phyloP scores from a whole-genome alignment of 139 green algal genomes.

The Chloropicon primus region DNA sequence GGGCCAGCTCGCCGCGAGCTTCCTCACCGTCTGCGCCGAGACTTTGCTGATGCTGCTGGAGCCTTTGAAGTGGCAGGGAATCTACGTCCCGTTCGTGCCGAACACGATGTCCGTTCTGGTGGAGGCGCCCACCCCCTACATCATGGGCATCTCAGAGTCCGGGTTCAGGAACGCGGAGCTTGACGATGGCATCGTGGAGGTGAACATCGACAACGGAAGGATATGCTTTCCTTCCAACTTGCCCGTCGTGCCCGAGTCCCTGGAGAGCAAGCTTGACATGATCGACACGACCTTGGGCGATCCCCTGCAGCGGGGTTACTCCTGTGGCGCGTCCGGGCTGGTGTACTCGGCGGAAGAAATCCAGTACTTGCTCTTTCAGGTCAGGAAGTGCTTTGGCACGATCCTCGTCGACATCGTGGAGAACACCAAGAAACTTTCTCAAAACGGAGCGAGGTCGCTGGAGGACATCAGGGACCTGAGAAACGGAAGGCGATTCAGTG shows the following conservation, averaged over 20 bases:
- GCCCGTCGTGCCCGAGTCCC: background rate
- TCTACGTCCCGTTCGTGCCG: conserved; percentile 19
- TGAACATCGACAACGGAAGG: background rate
- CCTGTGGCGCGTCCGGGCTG: background rate
- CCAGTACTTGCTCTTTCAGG: background rate
- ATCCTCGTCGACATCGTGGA: background rate
- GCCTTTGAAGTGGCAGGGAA: background rate
- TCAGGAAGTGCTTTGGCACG: background rate
- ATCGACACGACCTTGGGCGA: background rate
- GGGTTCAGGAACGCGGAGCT: background rate
- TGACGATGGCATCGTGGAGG: background rate
- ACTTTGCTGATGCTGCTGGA: background rate
- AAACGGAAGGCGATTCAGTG: no score
- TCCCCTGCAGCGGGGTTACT: background rate
- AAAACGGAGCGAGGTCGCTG: background rate
- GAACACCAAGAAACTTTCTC: background rate
- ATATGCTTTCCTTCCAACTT: background rate
- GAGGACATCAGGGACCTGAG: background rate
- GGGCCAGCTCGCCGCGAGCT: background rate
- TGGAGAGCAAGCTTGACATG: background rate
- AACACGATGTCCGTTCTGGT: conserved; percentile 2
- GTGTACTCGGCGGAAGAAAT: background rate
- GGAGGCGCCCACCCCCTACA: conserved; percentile 13
- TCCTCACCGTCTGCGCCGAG: background rate
- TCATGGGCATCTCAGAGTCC: conserved; percentile 12